Base-by-base conservation (phyloP, 2,329 filamentous ascomycete genomes). In the Cladorrhinum sp. region DNA sequence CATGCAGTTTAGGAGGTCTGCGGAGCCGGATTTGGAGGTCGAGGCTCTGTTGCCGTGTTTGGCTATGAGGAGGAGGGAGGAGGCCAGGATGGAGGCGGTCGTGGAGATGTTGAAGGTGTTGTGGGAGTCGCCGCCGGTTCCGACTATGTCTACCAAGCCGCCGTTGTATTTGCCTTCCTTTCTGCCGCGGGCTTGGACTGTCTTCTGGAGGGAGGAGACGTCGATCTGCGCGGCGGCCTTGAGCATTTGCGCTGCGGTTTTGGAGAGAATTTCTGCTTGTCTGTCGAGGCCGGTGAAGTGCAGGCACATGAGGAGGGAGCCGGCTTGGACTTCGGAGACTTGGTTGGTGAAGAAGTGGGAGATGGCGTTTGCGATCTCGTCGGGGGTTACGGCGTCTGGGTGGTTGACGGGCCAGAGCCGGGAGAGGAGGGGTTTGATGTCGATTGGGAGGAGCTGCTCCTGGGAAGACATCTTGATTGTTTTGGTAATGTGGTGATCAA, bases 51-150 rank as follows among this genome's bases (percentile, higher is more conserved):
- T 99, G 66, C 95, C 95, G 77, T 99, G 95, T 79, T 99, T 99
- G 66, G 90, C 91, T 60, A 96, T 83, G 69, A 96, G 82, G 36
- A 99, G 84, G 26, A 96, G 80, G 3, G 92, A 87, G 5, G 92
- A 96, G 52, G 91, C 92, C 54, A 99, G 66, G 71, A 99, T 97
- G 18, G 92, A 96, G 2, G 95, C 86, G 6, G 95, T 96, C 3
- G 95, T 99, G 68, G 90, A 95, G 73, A 99, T 94, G 75, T 99
- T 99, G 86, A 96, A 99, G 33, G 95, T 99, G 75, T 96, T 92
- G 81, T 98, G 93, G 20, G 90, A 89, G 78, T 99, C 95, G 71
- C 95, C 95, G 67, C 95, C 95, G 7, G 95, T 99, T 68, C 95
- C 95, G 61, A 99, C 95, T 73, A 99, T 98, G 75, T 99, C 95